Evolutionary conservation across 345 rosid species (phyloP).

Genomic region (Moringa oleifera): DNA sequence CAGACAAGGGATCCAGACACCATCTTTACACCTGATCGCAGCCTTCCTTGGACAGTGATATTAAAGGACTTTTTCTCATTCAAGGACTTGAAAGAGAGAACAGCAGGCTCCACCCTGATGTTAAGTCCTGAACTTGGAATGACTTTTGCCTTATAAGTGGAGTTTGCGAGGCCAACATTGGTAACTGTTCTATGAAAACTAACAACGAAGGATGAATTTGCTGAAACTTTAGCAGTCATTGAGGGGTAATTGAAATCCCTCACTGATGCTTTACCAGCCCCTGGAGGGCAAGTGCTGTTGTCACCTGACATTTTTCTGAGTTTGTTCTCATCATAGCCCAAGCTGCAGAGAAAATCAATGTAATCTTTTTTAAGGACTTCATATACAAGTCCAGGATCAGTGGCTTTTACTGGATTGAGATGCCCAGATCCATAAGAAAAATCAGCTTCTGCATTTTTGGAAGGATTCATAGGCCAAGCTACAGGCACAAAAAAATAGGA

Average conservation of each 20-base stretch:
- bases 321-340: background rate
- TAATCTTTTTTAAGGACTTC: conserved; percentile 25
- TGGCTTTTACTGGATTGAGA: conserved; percentile 28
- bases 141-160: conserved; percentile 35
- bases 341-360: conserved; percentile 37
- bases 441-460: conserved; percentile 22
- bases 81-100: conserved; percentile 23
- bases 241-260: conserved; percentile 57
- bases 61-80: conserved; percentile 35
- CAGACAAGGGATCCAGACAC: conserved; percentile 23
- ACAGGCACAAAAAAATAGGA: background rate
- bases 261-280: background rate
- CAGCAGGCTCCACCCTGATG: conserved; percentile 30
- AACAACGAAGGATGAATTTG: conserved; percentile 2
- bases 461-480: conserved; percentile 35
- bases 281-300: conserved; percentile 24
- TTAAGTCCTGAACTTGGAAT: conserved; percentile 2
- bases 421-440: conserved; percentile 44
- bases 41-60: conserved; percentile 16
- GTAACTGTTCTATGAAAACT: conserved; percentile 48
- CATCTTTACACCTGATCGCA: background rate
- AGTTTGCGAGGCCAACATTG: conserved; percentile 37
- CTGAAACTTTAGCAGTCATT: conserved; percentile 16
- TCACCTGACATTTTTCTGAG: conserved; percentile 26
- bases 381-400: conserved; percentile 40